phyloP scores from a whole-genome alignment of 176 grass and related monocot species.

The Cenchrus fungigraminus region DNA sequence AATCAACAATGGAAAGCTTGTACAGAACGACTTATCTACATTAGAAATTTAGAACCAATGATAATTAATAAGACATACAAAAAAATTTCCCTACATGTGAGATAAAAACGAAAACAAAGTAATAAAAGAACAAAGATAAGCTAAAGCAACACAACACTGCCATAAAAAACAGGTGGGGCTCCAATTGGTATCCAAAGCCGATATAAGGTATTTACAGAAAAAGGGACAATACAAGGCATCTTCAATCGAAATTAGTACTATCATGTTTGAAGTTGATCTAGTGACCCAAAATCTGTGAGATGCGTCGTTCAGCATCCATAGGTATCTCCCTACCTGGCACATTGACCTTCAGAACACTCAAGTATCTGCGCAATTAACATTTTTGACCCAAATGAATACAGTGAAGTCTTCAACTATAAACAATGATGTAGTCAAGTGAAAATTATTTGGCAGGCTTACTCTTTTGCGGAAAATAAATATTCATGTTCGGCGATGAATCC shows the following conservation, averaged over 20 bases:
- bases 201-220: background rate
- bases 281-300: slow-evolving; percentile 63
- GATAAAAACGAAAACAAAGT: background rate
- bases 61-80: slow-evolving; percentile 16
- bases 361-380: slow-evolving; percentile 54
- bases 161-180: background rate
- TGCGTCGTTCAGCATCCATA: slow-evolving; percentile 74
- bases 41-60: slow-evolving; percentile 7
- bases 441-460: slow-evolving; percentile 56
- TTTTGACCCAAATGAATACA: slow-evolving; percentile 3
- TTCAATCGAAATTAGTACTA: slow-evolving; percentile 3
- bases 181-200: background rate
- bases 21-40: slow-evolving; percentile 5
- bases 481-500: slow-evolving; percentile 84
- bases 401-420: slow-evolving; percentile 14
- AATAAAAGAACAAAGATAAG: slow-evolving; percentile 26
- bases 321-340: slow-evolving; percentile 94
- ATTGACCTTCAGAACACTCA: slow-evolving; percentile 75
- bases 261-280: slow-evolving; percentile 31
- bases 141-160: slow-evolving; percentile 16
- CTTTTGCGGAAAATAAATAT: slow-evolving; percentile 78
- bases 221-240: background rate
- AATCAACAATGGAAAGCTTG: background rate
- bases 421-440: background rate
- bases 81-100: background rate